These are phyloP conservation scores for Scheffersomyces coipomensis DNA, from an alignment of 805 yeast species.

Conservation along the genomic window DNA sequence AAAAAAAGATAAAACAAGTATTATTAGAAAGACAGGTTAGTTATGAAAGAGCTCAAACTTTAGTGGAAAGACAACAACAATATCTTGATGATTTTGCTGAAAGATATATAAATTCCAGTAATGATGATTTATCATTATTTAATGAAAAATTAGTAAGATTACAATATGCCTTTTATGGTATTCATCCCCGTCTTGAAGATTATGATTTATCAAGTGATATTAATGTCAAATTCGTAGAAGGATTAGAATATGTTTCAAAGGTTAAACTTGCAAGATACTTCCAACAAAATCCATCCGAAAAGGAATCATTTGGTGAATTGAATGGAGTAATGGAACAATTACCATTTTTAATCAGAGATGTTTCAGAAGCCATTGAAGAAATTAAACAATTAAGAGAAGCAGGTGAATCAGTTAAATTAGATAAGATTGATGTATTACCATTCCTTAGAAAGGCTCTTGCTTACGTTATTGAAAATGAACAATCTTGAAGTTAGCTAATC, in stretches of 20 bases:
- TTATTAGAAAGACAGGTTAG: slow-evolving; percentile 82
- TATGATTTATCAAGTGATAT: slow-evolving; percentile 57
- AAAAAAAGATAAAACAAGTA: slow-evolving; percentile 73
- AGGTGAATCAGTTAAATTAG: slow-evolving; percentile 25
- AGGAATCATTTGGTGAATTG: slow-evolving; percentile 28
- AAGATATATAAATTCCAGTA: slow-evolving; percentile 54
- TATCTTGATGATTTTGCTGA: slow-evolving; percentile 58
- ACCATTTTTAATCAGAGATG: slow-evolving; percentile 35
- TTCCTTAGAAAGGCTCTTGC: slow-evolving; percentile 35
- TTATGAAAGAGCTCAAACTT: slow-evolving; percentile 55
- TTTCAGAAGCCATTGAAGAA: slow-evolving; percentile 43
- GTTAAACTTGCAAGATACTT: slow-evolving; percentile 52
- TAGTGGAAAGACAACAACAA: slow-evolving; percentile 41
- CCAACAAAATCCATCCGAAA: slow-evolving; percentile 17
- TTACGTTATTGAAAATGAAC: too few species aligned
- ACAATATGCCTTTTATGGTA: slow-evolving; percentile 83
- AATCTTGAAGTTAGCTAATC: too few species aligned
- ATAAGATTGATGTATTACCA: slow-evolving; percentile 40
- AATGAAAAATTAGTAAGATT: slow-evolving; percentile 73
- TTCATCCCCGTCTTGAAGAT: slow-evolving; percentile 62
- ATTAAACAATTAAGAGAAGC: slow-evolving; percentile 49
- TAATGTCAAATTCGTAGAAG: slow-evolving; percentile 50
- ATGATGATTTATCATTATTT: slow-evolving; percentile 53
- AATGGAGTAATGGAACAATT: slow-evolving; percentile 40
- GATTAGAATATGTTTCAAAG: slow-evolving; percentile 67